These are phyloP conservation scores for Astrothelium macrocarpum DNA, from an alignment of 495 filamentous ascomycete species.

Conservation along the genomic window DNA sequence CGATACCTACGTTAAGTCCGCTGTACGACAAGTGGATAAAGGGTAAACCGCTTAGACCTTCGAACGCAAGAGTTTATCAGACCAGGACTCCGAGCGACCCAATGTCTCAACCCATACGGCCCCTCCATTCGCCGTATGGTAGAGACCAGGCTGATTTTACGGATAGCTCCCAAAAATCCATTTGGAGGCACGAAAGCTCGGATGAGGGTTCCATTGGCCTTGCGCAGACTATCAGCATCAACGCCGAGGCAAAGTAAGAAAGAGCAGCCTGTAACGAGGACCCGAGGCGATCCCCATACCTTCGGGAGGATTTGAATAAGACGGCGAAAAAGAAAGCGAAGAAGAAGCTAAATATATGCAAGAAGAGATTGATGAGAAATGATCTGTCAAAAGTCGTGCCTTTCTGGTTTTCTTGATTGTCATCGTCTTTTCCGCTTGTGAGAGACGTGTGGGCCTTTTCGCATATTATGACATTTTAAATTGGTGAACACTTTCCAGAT, in stretches of 20 bases:
- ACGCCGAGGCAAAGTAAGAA: neutral
- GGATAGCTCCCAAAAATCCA: neutral
- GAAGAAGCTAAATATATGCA: neutral
- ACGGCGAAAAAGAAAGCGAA: neutral
- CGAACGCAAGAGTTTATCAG: neutral
- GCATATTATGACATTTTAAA: no score
- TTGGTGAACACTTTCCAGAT: no score
- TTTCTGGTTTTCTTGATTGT: no score
- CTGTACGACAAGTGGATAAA: neutral
- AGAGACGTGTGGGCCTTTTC: no score
- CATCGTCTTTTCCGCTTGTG: no score
- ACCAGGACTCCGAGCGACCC: neutral
- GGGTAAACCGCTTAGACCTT: neutral
- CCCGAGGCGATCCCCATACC: neutral
- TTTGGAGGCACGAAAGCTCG: neutral
- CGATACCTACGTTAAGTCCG: neutral
- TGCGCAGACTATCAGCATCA: neutral
- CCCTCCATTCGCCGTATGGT: no score
- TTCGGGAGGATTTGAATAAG: neutral
- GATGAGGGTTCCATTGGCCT: neutral
- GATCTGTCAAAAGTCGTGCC: neutral
- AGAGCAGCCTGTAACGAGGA: neutral
- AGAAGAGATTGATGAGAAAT: neutral
- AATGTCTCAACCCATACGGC: neutral
- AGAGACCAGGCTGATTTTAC: neutral